phyloP scores from a whole-genome alignment of 495 filamentous ascomycete species.

The Hypoxylon subgilvum region DNA sequence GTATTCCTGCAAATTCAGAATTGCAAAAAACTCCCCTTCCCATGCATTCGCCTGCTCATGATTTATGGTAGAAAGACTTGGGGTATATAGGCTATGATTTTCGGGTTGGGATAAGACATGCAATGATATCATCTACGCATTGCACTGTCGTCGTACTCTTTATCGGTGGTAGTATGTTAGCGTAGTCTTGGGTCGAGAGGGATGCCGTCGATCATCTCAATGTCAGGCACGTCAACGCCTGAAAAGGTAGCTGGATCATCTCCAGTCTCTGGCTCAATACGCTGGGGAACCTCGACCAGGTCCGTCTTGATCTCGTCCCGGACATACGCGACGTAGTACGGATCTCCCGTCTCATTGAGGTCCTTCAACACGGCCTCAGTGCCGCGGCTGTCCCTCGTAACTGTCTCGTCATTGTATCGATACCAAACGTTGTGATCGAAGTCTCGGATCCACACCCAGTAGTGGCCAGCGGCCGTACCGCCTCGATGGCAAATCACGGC shows the following conservation, averaged over 20 bases:
- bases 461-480: constrained; percentile 73
- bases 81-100: constrained; percentile 1
- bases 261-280: constrained; percentile 8
- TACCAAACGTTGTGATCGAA: constrained; percentile 82
- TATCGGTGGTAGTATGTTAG: no score
- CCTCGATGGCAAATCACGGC: constrained; percentile 92
- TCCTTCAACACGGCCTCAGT: constrained; percentile 67
- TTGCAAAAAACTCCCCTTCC: constrained; percentile 18
- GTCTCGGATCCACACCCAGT: constrained; percentile 96
- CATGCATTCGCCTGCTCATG: constrained; percentile 7
- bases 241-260: background rate
- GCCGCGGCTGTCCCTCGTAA: constrained; percentile 64
- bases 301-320: constrained; percentile 64
- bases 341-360: constrained; percentile 68
- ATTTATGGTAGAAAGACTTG: background rate
- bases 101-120: no score
- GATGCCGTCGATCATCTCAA: constrained; percentile 34
- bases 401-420: constrained; percentile 88
- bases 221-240: constrained; percentile 27
- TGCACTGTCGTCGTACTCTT: no score
- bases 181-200: no score
- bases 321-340: constrained; percentile 90
- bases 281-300: constrained; percentile 61
- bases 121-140: background rate
- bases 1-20: no score